Base-by-base conservation (phyloP, 202 grass and related monocot species). In the Setaria viridis region DNA sequence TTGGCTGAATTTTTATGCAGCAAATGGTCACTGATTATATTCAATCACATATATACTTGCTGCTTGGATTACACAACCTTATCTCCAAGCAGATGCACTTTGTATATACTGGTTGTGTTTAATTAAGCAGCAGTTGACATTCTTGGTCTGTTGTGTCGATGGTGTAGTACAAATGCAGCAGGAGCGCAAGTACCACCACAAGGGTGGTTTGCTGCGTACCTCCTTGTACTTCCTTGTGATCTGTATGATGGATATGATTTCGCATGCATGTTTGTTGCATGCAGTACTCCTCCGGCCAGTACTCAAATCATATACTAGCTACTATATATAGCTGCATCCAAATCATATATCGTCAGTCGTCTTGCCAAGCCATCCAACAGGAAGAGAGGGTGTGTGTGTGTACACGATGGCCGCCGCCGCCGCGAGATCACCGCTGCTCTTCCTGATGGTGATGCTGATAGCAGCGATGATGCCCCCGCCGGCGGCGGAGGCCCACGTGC, bases 401-500 rank as follows among this genome's bases (percentile, higher is more conserved):
- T 53, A 2, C 45, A 15, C 15, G 16, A 20, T 68, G 49, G 64
- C 33, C 20, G 37, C 11, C n/a, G 49, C 64, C 6, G 49, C 19
- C 14, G 21, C 20, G 1, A 2, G 11, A 11, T 29, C 34, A 11
- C 15, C 4, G 20, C 2, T 58, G 20, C 11, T 84, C 10, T 11
- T 79, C 37, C 4, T 78, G 7, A 4, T 41, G 0, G 0, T 20
- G 4, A 2, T 25, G 25, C 25, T 25, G 25, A 25, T 25, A 25
- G 25, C 16, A 0, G 6, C 11, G 20, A 0, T 11, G 20, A 0
- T 1, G 42, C 0, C 25, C 25, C 25, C 13, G 54, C 3, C 64
- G 65, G 5, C 74, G 43, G 25, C 87, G 59, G 72, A 87, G 10
- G 81, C 67, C 63, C 50, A 91, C 50, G 49, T 88, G 80, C 33